Evolutionary conservation across 805 yeast species (phyloP).

Genomic region (Candida namnaoensis): DNA sequence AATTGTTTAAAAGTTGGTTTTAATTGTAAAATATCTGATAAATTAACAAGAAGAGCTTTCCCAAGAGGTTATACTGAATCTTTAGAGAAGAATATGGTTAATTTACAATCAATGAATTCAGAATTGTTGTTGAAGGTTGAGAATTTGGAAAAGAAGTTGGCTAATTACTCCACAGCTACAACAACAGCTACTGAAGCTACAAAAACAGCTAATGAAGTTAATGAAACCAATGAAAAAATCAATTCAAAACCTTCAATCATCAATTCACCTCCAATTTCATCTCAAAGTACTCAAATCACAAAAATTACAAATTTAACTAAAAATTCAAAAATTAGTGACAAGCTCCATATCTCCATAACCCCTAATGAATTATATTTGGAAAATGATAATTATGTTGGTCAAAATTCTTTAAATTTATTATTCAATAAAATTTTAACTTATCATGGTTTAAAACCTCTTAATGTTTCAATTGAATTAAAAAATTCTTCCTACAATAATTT

Average conservation of each 20-base stretch:
- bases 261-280: no score
- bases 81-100: conserved; percentile 52
- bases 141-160: conserved; percentile 8
- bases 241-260: no score
- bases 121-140: conserved; percentile 27
- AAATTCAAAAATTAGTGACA: no score
- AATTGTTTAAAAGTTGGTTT: conserved; percentile 60
- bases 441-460: conserved; percentile 13
- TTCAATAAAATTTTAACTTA: conserved; percentile 9
- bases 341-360: no score
- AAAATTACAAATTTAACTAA: no score
- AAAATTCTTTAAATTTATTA: conserved; percentile 13
- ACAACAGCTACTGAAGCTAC: not conserved
- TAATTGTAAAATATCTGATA: conserved; percentile 65
- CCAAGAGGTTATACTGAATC: conserved; percentile 79
- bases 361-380: conserved; percentile 1
- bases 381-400: conserved; percentile 15
- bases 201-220: conserved; percentile 1
- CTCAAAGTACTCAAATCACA: no score
- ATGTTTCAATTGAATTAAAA: conserved; percentile 17
- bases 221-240: not conserved
- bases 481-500: conserved; percentile 17
- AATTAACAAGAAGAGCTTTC: conserved; percentile 65
- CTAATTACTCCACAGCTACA: no score
- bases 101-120: conserved; percentile 48